A percentile compares a stretch with the other conserved stretches of the same genome.
phyloP scores from a whole-genome alignment of 139 green algal genomes.

The Chlorella sp. region DNA sequence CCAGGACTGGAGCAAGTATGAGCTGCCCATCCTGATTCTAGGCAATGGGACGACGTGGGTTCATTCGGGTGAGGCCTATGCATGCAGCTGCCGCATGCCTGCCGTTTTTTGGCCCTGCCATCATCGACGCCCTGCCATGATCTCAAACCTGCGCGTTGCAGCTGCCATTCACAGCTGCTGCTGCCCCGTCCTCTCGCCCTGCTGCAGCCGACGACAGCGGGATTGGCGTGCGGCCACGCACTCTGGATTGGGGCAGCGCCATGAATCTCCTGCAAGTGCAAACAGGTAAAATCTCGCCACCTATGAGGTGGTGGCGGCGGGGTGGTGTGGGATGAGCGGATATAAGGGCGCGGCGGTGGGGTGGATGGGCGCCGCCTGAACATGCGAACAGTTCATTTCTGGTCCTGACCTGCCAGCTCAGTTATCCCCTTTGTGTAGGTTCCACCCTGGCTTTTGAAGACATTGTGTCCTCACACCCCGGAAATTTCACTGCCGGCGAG shows the following conservation, averaged over 20 bases:
- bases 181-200: not conserved
- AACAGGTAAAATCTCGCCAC: no score
- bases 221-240: not conserved
- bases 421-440: no score
- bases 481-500: not conserved
- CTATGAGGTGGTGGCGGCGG: no score
- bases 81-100: no score
- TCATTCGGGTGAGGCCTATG: not conserved
- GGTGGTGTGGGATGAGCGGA: no score
- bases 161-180: not conserved
- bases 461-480: not conserved
- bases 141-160: no score
- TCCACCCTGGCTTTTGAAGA: not conserved
- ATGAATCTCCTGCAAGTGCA: not conserved
- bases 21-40: not conserved
- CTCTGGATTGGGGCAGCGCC: not conserved
- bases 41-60: not conserved
- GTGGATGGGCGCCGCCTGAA: no score
- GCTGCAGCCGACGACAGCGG: not conserved
- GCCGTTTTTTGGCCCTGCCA: no score
- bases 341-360: no score
- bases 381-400: no score
- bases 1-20: not conserved
- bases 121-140: no score
- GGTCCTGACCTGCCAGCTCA: no score